A percentile compares a stretch with the other conserved stretches of the same genome.
Conservation (phyloP, 2,329 filamentous ascomycete genomes). For the Alternaria consortialis region DNA sequence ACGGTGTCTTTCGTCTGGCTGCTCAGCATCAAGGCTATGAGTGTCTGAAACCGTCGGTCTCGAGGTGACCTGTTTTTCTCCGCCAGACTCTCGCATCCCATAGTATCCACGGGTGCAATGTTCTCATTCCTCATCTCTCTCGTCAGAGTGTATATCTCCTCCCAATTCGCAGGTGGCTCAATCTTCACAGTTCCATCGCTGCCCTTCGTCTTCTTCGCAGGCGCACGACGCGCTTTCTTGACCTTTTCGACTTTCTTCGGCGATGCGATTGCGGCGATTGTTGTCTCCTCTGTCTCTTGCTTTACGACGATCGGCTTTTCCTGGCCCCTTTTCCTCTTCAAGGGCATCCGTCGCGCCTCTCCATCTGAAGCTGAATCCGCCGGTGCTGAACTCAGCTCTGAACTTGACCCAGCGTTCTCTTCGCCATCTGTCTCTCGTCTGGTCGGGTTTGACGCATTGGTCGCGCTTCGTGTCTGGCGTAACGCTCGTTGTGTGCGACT, state of each 20-base stretch:
- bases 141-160: constrained; percentile 78
- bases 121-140: constrained; percentile 79
- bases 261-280: constrained; percentile 31
- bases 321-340: constrained; percentile 60
- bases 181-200: constrained; percentile 52
- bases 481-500: constrained; percentile 37
- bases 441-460: constrained; percentile 31
- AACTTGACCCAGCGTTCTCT: constrained; percentile 31
- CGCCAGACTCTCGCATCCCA: constrained; percentile 88
- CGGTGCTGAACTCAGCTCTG: constrained; percentile 45
- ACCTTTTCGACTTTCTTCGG: constrained; percentile 35
- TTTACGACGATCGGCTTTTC: constrained; percentile 46
- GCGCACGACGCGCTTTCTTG: constrained; percentile 50
- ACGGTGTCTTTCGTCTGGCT: constrained; percentile 94
- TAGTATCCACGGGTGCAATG: constrained; percentile 89
- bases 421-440: constrained; percentile 21
- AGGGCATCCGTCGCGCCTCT: constrained; percentile 24
- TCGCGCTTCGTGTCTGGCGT: constrained; percentile 44
- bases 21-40: constrained; percentile 88
- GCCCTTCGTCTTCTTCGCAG: constrained; percentile 46
- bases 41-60: constrained; percentile 82
- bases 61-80: constrained; percentile 59
- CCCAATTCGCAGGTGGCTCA: constrained; percentile 80
- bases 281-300: constrained; percentile 36
- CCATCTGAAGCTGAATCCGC: constrained; percentile 36